A percentile compares a stretch with the other conserved stretches of the same genome.
Conservation (phyloP, 345 rosid species). For the Brassica carinata region DNA sequence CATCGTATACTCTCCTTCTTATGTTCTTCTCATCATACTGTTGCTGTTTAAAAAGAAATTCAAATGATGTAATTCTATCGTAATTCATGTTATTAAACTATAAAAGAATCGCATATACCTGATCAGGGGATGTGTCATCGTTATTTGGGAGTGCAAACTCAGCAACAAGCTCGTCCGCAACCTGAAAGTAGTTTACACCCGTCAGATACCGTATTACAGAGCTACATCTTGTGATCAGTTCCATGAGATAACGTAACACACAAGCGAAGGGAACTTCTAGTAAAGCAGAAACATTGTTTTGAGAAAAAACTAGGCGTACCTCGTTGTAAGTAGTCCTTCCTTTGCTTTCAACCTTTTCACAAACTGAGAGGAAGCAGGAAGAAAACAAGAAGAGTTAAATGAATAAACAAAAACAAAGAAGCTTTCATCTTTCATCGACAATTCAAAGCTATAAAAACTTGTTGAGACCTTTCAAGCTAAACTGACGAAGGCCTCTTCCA, state of each 20-base stretch:
- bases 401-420: not conserved
- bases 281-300: not conserved
- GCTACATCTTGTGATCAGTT: not conserved
- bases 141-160: slow-evolving; percentile 88
- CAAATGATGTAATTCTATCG: not conserved
- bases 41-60: slow-evolving; percentile 54
- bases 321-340: slow-evolving; percentile 98
- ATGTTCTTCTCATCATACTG: slow-evolving; percentile 99
- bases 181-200: slow-evolving; percentile 58
- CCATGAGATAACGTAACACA: too few relatives aligned
- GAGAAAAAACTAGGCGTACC: slow-evolving; percentile 52
- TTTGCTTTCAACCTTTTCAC: slow-evolving; percentile 98
- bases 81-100: not conserved
- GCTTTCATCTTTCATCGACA: not conserved
- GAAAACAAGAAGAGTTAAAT: not conserved
- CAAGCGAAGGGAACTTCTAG: too few relatives aligned
- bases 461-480: slow-evolving; percentile 92
- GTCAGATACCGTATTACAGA: slow-evolving; percentile 39
- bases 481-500: slow-evolving; percentile 98
- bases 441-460: not conserved
- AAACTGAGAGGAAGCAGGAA: slow-evolving; percentile 55
- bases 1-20: slow-evolving; percentile 97
- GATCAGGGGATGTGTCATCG: slow-evolving; percentile 80
- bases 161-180: slow-evolving; percentile 99
- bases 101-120: slow-evolving; percentile 49